phyloP scores from a whole-genome alignment of 768 basidiomycete species.

The Amanita phalloides region DNA sequence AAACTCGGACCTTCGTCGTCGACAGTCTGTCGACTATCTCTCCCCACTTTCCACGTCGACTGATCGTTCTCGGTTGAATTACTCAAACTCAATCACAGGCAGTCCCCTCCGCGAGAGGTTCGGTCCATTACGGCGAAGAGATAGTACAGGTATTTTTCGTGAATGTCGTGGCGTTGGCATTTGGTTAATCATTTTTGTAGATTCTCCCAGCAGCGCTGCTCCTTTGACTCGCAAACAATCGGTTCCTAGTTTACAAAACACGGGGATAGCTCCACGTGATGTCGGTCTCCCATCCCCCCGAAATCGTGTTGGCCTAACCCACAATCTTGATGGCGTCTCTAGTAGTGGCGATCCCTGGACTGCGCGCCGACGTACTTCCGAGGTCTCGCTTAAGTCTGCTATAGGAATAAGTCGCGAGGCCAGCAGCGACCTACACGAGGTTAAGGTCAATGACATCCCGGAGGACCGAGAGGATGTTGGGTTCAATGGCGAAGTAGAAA shows the following conservation, averaged over 20 bases:
- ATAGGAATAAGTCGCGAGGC: constrained; percentile 25
- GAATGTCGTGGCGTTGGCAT: constrained; percentile 3
- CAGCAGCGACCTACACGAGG: constrained; percentile 27
- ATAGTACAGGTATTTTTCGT: constrained; percentile 46
- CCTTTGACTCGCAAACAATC: constrained; percentile 58
- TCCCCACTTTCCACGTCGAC: constrained; percentile 42
- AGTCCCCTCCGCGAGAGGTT: constrained; percentile 64
- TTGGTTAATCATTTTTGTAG: constrained; percentile 23
- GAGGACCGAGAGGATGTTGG: constrained; percentile 44
- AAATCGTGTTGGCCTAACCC: constrained; percentile 42
- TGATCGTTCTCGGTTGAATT: constrained; percentile 50
- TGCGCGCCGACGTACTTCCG: constrained; percentile 52
- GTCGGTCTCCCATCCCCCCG: constrained; percentile 54
- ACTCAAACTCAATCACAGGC: constrained; percentile 33
- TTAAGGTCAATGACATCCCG: constrained; percentile 37
- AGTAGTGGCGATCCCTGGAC: constrained; percentile 60
- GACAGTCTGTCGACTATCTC: constrained; percentile 68
- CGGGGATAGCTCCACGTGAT: constrained; percentile 51
- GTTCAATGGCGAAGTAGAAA: constrained; percentile 1
- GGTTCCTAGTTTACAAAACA: constrained; percentile 46
- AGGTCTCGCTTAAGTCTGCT: constrained; percentile 34
- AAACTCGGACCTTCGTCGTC: constrained; percentile 82
- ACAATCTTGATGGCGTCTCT: constrained; percentile 68
- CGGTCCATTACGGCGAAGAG: constrained; percentile 52
- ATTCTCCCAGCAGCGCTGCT: constrained; percentile 35